Base-by-base conservation (phyloP, 2,329 filamentous ascomycete species). In the Alternaria longipes region DNA sequence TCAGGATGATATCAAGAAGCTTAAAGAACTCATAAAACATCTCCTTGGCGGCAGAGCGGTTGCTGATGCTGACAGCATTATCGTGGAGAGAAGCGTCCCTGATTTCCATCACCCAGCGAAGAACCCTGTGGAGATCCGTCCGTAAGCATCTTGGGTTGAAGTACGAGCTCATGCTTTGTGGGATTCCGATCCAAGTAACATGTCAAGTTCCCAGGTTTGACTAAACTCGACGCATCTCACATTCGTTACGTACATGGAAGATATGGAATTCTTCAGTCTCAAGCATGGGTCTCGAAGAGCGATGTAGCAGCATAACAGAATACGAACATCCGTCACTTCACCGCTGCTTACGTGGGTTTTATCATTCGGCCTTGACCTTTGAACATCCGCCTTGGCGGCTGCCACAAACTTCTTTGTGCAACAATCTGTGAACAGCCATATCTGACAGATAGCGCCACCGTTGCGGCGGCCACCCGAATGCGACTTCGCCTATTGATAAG, bases 371-470 rank as follows among this genome's bases (percentile, higher is more conserved):
- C 14, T 26, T 32, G 18, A 45, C n/a, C n/a, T 42, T 32, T 12
- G 28, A 18, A 44, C 32, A 34, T 44, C 36, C 30, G 24, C 28
- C 47, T 54, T 62, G 22, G 49, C 38, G 18, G 16, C 30, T 53
- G 56, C 26, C 50, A 42, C 56, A 26, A 28, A 30, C 16, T 56
- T 34, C 28, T 53, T 24, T 12, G 54, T 59, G 59, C 26, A 60
- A 59, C 49, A 32, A 46, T 11, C 45, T 52, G 41, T 49, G 42
- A 22, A 46, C 36, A 42, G 59, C 47, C 45, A 50, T 60, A 51
- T 60, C 42, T 64, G 63, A 62, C 28, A 30, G 47, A 32, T 53
- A 62, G 49, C 59, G 54, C 45, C 54, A 60, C 41, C 30, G 28
- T 30, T 54, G 42, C 49, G 56, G 44, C 32, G n/a, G 46, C 47